These are phyloP conservation scores for Colletotrichum euphorbiae DNA, from an alignment of 2,329 filamentous ascomycete species.

Conservation along the genomic window DNA sequence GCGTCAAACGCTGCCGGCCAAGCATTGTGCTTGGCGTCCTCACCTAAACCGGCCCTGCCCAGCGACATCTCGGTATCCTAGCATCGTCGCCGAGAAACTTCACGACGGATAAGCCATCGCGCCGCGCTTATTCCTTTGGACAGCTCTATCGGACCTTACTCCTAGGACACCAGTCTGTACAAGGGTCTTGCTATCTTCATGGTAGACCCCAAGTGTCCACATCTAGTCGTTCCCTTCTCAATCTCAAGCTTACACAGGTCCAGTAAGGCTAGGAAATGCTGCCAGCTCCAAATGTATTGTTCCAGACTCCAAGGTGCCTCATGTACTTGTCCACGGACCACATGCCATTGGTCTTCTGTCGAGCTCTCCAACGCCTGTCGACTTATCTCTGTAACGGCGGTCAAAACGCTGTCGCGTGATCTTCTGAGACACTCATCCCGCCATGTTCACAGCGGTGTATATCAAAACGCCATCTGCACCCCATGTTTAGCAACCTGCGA, in stretches of 20 bases:
- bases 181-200: too few relatives aligned
- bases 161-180: background rate
- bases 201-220: too few relatives aligned
- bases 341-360: constrained; percentile 3
- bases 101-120: too few relatives aligned
- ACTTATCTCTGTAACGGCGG: constrained; percentile 16
- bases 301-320: background rate
- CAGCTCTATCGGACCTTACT: background rate
- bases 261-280: background rate
- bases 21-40: constrained; percentile 22
- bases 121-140: too few relatives aligned
- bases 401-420: constrained; percentile 28
- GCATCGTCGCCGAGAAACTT: background rate
- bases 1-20: constrained; percentile 26
- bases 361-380: constrained; percentile 16
- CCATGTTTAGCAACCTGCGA: constrained; percentile 7
- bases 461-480: constrained; percentile 30
- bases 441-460: constrained; percentile 25
- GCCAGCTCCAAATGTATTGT: background rate
- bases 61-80: background rate
- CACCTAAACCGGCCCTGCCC: background rate
- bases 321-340: background rate
- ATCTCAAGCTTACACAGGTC: too few relatives aligned
- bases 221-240: too few relatives aligned
- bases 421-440: constrained; percentile 32